phyloP scores from a whole-genome alignment of 169 alveolate genomes.

The Plasmodium billcollinsi region DNA sequence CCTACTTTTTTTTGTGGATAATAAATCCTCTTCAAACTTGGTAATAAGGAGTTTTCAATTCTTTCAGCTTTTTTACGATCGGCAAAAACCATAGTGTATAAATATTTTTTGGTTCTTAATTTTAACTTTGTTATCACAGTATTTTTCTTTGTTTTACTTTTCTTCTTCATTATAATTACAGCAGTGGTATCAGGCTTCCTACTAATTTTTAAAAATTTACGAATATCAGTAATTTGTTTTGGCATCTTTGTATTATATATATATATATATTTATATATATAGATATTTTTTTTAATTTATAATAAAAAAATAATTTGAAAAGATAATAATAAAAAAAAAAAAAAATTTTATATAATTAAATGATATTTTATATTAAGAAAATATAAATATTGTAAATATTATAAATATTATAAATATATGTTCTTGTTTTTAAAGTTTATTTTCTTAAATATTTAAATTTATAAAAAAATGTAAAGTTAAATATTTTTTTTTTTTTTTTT shows the following conservation, averaged over 20 bases:
- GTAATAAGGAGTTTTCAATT: slow-evolving; percentile 92
- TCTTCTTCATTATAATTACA: slow-evolving; percentile 90
- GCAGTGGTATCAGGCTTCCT: slow-evolving; percentile 90
- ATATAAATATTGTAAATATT: no score
- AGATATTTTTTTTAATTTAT: neutral
- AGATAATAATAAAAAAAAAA: no score
- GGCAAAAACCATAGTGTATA: slow-evolving; percentile 94
- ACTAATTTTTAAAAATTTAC: slow-evolving; percentile 86
- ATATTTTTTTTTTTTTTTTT: no score
- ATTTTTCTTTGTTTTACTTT: slow-evolving; percentile 84
- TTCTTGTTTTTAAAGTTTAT: no score
- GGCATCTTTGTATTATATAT: slow-evolving; percentile 82
- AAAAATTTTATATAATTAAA: no score
- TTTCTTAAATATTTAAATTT: no score
- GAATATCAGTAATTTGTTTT: slow-evolving; percentile 86
- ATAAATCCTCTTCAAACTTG: slow-evolving; percentile 81
- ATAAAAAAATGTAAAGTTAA: no score
- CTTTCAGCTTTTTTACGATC: slow-evolving; percentile 95
- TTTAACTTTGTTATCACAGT: slow-evolving; percentile 93
- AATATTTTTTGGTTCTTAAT: slow-evolving; percentile 93
- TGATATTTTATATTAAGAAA: no score
- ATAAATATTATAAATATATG: no score
- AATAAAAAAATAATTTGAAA: neutral
- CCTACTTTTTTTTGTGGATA: slow-evolving; percentile 41
- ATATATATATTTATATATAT: no score